Conservation (phyloP, 352 stramenopile genomes). For the Globisporangium solare region DNA sequence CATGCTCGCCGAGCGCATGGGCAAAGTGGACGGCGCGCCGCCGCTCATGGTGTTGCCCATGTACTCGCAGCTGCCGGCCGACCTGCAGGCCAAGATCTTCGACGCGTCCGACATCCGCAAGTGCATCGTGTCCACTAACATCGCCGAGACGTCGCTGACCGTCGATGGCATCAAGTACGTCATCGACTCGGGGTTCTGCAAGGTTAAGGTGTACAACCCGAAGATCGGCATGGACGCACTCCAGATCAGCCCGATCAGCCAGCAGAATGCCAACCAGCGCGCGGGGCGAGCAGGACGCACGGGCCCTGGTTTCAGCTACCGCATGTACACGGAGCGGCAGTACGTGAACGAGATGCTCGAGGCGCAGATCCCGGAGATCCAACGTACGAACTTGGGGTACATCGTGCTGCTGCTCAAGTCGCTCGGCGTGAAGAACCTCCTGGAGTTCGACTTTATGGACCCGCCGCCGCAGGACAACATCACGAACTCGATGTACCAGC, state of each 20-base stretch:
- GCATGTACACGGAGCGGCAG: conserved; percentile 97
- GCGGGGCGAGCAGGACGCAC: conserved; percentile 92
- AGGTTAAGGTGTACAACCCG: conserved; percentile 99
- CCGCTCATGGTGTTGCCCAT: conserved; percentile 98
- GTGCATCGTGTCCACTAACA: conserved; percentile 98
- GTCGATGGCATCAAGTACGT: conserved; percentile 98
- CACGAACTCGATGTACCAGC: conserved; percentile 97
- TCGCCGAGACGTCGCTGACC: conserved; percentile 95
- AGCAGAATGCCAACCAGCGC: conserved; percentile 98
- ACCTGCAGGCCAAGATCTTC: conserved; percentile 98
- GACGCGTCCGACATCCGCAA: conserved; percentile 93
- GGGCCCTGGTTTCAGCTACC: conserved; percentile 89
- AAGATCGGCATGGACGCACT: conserved; percentile 99
- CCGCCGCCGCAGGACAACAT: conserved; percentile 96
- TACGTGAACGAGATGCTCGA: conserved; percentile 97
- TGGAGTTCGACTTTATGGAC: conserved; percentile 99
- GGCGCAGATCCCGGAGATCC: conserved; percentile 97
- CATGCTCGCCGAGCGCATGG: conserved; percentile 95
- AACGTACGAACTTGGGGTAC: conserved; percentile 97
- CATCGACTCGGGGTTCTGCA: conserved; percentile 97
- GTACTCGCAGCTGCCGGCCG: conserved; percentile 97
- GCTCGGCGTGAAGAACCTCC: conserved; percentile 92
- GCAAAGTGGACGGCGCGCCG: conserved; percentile 88
- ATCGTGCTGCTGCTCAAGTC: conserved; percentile 98
- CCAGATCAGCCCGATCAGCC: conserved; percentile 93